Evolutionary conservation across 306 rosid species (phyloP).

Genomic region (Trifolium repens): DNA sequence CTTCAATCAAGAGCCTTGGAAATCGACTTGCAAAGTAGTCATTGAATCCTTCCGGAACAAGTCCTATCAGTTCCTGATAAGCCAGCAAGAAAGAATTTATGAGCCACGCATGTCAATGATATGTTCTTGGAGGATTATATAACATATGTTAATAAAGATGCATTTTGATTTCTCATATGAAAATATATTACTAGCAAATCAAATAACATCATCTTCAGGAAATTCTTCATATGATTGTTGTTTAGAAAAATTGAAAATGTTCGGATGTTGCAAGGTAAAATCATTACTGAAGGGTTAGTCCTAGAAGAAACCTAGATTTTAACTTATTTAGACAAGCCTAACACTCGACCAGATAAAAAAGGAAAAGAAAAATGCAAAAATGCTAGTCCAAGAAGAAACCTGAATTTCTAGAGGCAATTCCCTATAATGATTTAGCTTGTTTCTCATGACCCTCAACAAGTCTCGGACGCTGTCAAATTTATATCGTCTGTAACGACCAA

Average conservation of each 20-base stretch:
- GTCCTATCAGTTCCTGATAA: constrained; percentile 58
- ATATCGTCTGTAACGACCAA: constrained; percentile 77
- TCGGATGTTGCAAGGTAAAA: neutral
- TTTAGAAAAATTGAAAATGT: neutral
- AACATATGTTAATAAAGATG: neutral
- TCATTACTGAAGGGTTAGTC: neutral
- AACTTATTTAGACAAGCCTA: neutral
- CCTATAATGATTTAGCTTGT: constrained; percentile 79
- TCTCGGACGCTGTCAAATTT: constrained; percentile 80
- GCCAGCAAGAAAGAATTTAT: constrained; percentile 7
- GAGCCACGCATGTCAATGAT: constrained; percentile 5
- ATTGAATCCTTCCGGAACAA: constrained; percentile 69
- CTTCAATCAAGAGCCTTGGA: constrained; percentile 71
- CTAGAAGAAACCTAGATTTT: neutral
- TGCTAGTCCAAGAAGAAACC: constrained; percentile 51
- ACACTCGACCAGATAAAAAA: neutral
- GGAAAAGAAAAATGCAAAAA: neutral
- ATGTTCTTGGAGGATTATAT: neutral
- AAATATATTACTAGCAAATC: neutral
- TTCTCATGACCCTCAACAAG: constrained; percentile 81
- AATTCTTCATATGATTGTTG: neutral
- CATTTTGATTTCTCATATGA: neutral
- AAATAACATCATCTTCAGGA: neutral
- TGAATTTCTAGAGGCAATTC: constrained; percentile 83
- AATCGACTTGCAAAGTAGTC: constrained; percentile 67